Conservation (phyloP, 495 filamentous ascomycete species). For the Daldinia bambusicola region DNA sequence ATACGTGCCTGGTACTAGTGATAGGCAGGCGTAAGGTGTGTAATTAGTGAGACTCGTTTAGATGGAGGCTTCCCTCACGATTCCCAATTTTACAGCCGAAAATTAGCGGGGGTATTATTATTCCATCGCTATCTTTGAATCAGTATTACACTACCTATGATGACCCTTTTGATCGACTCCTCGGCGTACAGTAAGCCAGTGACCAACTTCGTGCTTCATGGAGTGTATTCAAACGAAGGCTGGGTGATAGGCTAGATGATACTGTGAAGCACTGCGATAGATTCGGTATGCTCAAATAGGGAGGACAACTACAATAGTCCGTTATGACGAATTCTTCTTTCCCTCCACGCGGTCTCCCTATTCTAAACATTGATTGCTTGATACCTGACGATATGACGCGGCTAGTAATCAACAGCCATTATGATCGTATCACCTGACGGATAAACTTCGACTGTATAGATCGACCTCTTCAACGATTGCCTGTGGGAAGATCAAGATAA, state of each 20-base stretch:
- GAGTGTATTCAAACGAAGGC: neutral
- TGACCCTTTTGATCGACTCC: too few relatives aligned
- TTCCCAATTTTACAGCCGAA: neutral
- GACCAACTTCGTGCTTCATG: neutral
- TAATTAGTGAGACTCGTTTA: neutral
- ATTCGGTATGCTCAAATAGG: neutral
- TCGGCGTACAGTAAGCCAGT: too few relatives aligned
- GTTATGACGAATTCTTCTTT: neutral
- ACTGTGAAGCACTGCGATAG: neutral
- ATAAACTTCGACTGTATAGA: too few relatives aligned
- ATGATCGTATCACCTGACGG: too few relatives aligned
- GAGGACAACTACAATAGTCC: neutral
- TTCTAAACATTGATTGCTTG: conserved; percentile 1
- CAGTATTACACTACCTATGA: too few relatives aligned
- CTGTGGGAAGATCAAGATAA: too few relatives aligned
- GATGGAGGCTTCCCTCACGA: neutral
- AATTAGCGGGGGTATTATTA: neutral
- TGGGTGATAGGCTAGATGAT: too few relatives aligned
- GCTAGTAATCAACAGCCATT: neutral
- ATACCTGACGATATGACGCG: neutral
- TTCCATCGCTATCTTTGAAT: neutral
- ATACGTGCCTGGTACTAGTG: neutral
- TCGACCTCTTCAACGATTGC: too few relatives aligned
- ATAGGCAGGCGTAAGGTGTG: neutral
- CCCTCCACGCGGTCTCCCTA: conserved; percentile 7